Evolutionary conservation across 352 stramenopile genomes (phyloP).

Genomic region (Globisporangium carolinianum): DNA sequence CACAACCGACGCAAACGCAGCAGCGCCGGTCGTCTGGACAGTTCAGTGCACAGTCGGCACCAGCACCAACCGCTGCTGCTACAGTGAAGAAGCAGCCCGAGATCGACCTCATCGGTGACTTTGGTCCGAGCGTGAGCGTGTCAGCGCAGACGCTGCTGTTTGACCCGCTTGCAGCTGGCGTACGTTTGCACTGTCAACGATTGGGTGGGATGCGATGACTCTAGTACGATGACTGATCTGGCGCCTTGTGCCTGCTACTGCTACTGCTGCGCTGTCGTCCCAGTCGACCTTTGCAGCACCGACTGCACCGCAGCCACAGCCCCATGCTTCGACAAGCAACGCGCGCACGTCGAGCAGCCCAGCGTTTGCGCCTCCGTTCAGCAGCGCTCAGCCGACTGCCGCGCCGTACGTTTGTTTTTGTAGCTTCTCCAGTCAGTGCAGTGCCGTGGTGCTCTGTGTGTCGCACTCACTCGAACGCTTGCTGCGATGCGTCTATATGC

Average conservation of each 20-base stretch:
- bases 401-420: not conserved
- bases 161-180: conserved; percentile 1
- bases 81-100: conserved; percentile 37
- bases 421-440: too few relatives aligned
- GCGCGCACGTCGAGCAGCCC: conserved; percentile 22
- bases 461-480: too few relatives aligned
- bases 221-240: too few relatives aligned
- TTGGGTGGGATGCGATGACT: too few relatives aligned
- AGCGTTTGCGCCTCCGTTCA: conserved; percentile 12
- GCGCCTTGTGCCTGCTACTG: not conserved
- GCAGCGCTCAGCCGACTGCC: conserved; percentile 1
- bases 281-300: conserved; percentile 23
- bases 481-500: too few relatives aligned
- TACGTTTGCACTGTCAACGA: too few relatives aligned
- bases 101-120: conserved; percentile 74
- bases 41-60: not conserved
- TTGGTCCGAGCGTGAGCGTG: too few relatives aligned
- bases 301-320: conserved; percentile 6
- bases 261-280: not conserved
- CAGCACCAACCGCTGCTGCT: not conserved
- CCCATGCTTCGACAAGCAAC: conserved; percentile 15
- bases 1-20: conserved; percentile 17
- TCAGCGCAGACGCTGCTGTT: conserved; percentile 19
- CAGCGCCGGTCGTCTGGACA: conserved; percentile 1
- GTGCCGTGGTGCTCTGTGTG: too few relatives aligned